phyloP scores from a whole-genome alignment of 768 basidiomycete genomes.

The Cubamyces sp. region DNA sequence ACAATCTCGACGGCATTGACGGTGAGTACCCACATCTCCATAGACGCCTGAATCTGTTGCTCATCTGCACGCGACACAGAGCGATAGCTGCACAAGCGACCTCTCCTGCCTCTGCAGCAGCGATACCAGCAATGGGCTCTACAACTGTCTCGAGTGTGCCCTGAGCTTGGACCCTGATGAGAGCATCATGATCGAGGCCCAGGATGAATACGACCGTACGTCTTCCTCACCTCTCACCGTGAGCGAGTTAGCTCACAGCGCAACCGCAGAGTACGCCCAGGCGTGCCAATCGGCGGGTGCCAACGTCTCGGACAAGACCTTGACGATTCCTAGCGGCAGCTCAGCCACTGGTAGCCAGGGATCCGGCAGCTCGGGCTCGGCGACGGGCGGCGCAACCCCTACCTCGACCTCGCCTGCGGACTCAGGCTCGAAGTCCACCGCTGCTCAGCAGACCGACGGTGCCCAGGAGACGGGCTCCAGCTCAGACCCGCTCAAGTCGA shows the following conservation, averaged over 20 bases:
- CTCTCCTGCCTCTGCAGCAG: constrained; percentile 22
- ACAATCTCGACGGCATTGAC: constrained; percentile 2
- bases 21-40: neutral
- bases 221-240: neutral
- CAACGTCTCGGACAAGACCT: neutral
- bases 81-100: constrained; percentile 14
- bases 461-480: neutral
- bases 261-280: constrained; percentile 1
- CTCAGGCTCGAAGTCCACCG: no score
- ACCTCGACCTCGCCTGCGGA: neutral
- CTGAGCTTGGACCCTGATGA: constrained; percentile 15
- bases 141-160: constrained; percentile 24
- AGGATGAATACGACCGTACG: constrained; percentile 16
- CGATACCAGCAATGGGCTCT: constrained; percentile 8
- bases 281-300: neutral
- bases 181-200: constrained; percentile 2
- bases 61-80: neutral
- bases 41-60: neutral
- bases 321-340: constrained; percentile 9
- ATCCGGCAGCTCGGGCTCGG: no score
- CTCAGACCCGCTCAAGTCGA: neutral
- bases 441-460: neutral
- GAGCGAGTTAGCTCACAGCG: neutral
- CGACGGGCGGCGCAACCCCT: neutral
- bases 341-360: neutral